These are phyloP conservation scores for Striga asiatica DNA, from an alignment of 257 asterid genomes.

Conservation along the genomic window DNA sequence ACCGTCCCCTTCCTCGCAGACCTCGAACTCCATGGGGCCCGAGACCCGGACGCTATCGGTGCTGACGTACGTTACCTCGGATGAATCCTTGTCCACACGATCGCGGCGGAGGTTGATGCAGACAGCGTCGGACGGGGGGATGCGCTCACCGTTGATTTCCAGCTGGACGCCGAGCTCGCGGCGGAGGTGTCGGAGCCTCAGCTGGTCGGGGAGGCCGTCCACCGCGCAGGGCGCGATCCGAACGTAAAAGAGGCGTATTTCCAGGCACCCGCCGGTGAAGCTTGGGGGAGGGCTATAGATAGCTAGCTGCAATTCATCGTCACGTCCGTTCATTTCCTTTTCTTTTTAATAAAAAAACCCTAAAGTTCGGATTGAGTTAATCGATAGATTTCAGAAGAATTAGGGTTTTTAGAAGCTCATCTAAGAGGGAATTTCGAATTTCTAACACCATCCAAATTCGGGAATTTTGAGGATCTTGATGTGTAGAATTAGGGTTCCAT, in stretches of 20 bases:
- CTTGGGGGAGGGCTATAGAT: constrained; percentile 44
- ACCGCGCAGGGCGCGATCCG: constrained; percentile 60
- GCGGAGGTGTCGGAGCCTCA: constrained; percentile 58
- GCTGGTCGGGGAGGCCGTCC: constrained; percentile 47
- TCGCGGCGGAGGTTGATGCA: constrained; percentile 58
- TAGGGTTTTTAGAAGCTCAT: too few relatives aligned
- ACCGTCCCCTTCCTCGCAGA: constrained; percentile 39
- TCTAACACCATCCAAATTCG: neutral
- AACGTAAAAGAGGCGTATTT: constrained; percentile 65
- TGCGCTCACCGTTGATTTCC: constrained; percentile 50
- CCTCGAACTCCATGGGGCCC: constrained; percentile 78
- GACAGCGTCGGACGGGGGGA: constrained; percentile 49
- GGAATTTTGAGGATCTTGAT: neutral
- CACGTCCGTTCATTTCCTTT: constrained; percentile 33
- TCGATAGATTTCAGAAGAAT: neutral
- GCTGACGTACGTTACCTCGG: constrained; percentile 85
- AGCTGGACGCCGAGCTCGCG: constrained; percentile 57
- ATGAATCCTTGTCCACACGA: constrained; percentile 53
- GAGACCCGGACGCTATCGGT: constrained; percentile 65
- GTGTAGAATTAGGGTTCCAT: neutral
- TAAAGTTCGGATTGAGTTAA: constrained; percentile 2
- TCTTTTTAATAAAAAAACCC: neutral
- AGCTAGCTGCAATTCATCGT: constrained; percentile 36
- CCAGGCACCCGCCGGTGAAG: constrained; percentile 69
- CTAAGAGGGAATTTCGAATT: neutral